phyloP scores from a whole-genome alignment of 2,329 filamentous ascomycete genomes.

The Aspergillus nomiae region DNA sequence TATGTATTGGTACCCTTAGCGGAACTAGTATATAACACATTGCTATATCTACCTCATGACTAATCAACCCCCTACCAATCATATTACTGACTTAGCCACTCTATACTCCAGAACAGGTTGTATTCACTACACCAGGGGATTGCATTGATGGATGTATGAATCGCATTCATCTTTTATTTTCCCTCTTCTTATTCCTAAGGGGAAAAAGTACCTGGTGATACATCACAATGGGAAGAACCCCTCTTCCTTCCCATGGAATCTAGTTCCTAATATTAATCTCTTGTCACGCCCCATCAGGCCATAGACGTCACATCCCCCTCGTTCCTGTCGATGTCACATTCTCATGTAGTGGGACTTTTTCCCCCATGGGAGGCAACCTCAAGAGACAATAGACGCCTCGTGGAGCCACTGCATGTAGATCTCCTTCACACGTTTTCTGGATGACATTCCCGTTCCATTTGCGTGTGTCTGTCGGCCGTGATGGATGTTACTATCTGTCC shows the following conservation, averaged over 20 bases:
- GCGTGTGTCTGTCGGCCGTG: background rate
- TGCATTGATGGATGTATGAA: background rate
- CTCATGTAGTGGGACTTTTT: background rate
- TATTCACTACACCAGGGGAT: background rate
- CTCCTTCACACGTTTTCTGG: slow-evolving; percentile 1
- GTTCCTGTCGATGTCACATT: slow-evolving; percentile 10
- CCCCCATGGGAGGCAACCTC: slow-evolving; percentile 13
- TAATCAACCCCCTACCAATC: background rate
- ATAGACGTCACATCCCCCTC: slow-evolving; percentile 1
- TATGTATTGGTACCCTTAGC: background rate
- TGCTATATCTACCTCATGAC: background rate
- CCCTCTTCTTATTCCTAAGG: background rate
- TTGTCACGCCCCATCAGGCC: background rate
- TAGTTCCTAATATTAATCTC: background rate
- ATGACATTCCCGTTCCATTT: background rate
- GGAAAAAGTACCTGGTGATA: background rate
- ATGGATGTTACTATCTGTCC: slow-evolving; percentile 14
- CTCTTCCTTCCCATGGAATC: background rate
- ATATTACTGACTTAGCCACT: background rate
- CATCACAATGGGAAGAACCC: background rate
- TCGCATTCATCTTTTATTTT: background rate
- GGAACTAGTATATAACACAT: background rate
- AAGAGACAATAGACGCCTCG: slow-evolving; percentile 4
- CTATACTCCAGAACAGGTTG: background rate
- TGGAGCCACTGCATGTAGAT: background rate